These are phyloP conservation scores for Collybia nuda DNA, from an alignment of 768 basidiomycete species.

Conservation along the genomic window DNA sequence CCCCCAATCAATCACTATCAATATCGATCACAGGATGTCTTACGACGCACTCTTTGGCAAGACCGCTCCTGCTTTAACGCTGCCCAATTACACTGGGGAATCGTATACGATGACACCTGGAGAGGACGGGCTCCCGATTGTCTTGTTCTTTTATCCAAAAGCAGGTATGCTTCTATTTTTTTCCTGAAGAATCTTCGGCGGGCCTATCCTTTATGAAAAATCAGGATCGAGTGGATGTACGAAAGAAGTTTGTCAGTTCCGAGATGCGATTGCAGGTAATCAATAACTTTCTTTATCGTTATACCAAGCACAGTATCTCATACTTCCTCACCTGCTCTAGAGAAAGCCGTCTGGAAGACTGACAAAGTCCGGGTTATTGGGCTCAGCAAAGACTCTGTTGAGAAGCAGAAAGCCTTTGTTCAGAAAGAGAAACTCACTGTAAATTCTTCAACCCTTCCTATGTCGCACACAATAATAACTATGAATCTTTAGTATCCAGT, in stretches of 20 bases:
- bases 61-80: constrained; percentile 62
- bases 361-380: constrained; percentile 70
- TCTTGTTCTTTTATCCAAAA: constrained; percentile 78
- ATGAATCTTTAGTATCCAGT: constrained; percentile 63
- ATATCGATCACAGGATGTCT: constrained; percentile 28
- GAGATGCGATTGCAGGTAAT: constrained; percentile 72
- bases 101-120: constrained; percentile 61
- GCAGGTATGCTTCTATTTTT: constrained; percentile 42
- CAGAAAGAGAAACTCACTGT: constrained; percentile 69
- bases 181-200: not conserved
- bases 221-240: constrained; percentile 77
- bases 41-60: constrained; percentile 59
- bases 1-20: no score
- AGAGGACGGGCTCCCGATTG: constrained; percentile 56
- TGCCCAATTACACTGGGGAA: constrained; percentile 64
- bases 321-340: constrained; percentile 28
- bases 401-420: constrained; percentile 73
- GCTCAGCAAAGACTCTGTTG: constrained; percentile 69
- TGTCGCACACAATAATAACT: not conserved
- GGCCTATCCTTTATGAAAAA: not conserved
- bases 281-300: not conserved
- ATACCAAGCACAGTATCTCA: no score
- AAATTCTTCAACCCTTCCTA: constrained; percentile 16
- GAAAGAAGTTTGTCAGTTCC: constrained; percentile 78
- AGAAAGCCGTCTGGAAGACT: constrained; percentile 63